Conservation (phyloP, 768 basidiomycete genomes). For the Lentinula edodes region DNA sequence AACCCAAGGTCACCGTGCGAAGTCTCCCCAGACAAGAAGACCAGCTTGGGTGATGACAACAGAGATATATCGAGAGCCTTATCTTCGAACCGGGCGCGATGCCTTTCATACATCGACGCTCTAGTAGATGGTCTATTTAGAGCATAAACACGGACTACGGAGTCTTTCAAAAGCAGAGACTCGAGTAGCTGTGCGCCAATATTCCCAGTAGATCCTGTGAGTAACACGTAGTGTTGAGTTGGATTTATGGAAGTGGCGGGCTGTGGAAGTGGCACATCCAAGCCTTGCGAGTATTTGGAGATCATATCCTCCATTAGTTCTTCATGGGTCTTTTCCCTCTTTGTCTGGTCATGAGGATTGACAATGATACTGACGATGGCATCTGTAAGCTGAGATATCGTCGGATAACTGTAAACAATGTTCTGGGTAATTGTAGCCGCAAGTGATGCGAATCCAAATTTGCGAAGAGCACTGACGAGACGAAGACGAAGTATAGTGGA, state of each 20-base stretch:
- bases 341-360: not conserved
- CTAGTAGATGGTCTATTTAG: conserved; percentile 8
- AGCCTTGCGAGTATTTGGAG: not conserved
- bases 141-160: conserved; percentile 11
- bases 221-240: conserved; percentile 19
- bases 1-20: not conserved
- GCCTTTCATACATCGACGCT: conserved; percentile 10
- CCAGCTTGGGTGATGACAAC: not conserved
- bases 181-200: conserved; percentile 31
- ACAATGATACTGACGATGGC: conserved; percentile 12
- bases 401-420: conserved; percentile 22
- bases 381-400: conserved; percentile 17
- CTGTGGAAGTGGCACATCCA: not conserved
- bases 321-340: not conserved
- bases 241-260: not conserved
- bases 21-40: not conserved
- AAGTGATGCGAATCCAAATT: conserved; percentile 1
- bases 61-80: not conserved
- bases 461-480: conserved; percentile 28
- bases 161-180: conserved; percentile 16
- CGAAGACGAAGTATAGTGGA: conserved; percentile 25
- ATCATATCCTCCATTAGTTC: conserved; percentile 37
- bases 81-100: conserved; percentile 18
- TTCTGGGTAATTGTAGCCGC: conserved; percentile 11
- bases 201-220: conserved; percentile 36